These are phyloP conservation scores for Phlyctochytrium bullatum DNA, from an alignment of 192 early-diverging fungal species.

Conservation along the genomic window DNA sequence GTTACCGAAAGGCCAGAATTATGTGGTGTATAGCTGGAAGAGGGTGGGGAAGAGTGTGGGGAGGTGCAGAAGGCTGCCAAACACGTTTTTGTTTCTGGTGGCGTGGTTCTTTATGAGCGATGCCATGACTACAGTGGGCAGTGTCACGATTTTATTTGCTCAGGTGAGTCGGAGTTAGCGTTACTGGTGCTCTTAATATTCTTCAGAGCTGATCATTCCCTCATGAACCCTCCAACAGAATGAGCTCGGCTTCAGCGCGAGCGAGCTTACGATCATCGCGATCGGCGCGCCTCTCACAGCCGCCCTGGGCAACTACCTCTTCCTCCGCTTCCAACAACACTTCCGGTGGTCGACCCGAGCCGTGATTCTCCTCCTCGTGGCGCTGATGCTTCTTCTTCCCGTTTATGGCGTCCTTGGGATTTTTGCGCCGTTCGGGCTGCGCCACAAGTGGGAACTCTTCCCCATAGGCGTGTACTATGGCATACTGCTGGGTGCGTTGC, in stretches of 20 bases:
- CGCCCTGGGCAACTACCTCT: constrained; percentile 11
- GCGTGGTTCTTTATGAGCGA: constrained; percentile 43
- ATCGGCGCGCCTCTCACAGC: constrained; percentile 18
- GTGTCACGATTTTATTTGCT: constrained; percentile 24
- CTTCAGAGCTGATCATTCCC: constrained; percentile 36
- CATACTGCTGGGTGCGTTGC: constrained; percentile 49
- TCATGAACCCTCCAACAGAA: constrained; percentile 50
- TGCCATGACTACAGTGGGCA: too few relatives aligned
- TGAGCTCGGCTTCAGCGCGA: constrained; percentile 43
- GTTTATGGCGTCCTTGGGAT: constrained; percentile 13
- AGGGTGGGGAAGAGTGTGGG: constrained; percentile 16
- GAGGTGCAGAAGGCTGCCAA: constrained; percentile 4
- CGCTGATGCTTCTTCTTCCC: constrained; percentile 16
- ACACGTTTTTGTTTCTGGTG: constrained; percentile 36
- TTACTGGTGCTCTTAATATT: neutral
- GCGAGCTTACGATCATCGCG: constrained; percentile 15
- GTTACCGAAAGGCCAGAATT: constrained; percentile 30
- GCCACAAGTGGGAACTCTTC: constrained; percentile 55
- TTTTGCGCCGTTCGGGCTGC: constrained; percentile 48
- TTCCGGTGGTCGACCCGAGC: constrained; percentile 9
- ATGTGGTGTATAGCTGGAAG: constrained; percentile 21
- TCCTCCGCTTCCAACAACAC: constrained; percentile 3
- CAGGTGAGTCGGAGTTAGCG: neutral
- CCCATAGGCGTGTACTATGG: constrained; percentile 58
- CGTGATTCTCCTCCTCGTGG: constrained; percentile 14